These are phyloP conservation scores for Dianthus caryophyllus DNA, from an alignment of 148 eudicot species.

Conservation along the genomic window DNA sequence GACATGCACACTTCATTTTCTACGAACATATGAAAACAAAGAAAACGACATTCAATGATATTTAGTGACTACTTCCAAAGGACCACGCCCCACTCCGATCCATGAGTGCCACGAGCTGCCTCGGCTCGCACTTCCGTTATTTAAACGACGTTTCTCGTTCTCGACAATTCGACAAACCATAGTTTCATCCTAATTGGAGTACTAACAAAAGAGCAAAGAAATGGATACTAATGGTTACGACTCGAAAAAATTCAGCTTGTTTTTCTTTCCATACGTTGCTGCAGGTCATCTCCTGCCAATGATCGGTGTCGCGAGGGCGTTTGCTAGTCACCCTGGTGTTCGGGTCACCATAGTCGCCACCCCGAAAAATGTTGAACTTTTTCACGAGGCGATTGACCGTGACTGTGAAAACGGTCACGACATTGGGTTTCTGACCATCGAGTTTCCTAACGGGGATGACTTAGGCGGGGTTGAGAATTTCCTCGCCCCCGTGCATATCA, in stretches of 20 bases:
- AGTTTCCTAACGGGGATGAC: not conserved
- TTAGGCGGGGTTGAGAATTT: not conserved
- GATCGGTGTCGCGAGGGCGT: not conserved
- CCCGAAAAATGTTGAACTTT: not conserved
- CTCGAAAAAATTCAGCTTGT: not conserved
- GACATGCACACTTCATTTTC: too few species aligned
- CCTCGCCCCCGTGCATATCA: not conserved
- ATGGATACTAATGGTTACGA: not conserved
- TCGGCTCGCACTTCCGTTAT: too few species aligned
- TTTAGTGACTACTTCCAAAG: too few species aligned
- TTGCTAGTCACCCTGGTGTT: not conserved
- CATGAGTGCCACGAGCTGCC: too few species aligned
- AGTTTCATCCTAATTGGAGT: too few species aligned
- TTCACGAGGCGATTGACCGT: not conserved
- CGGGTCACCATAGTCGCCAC: conserved; percentile 5
- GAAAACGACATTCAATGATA: too few species aligned
- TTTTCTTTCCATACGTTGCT: not conserved
- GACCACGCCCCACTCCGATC: too few species aligned
- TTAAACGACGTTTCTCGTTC: too few species aligned
- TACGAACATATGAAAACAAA: too few species aligned
- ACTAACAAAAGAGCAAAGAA: too few species aligned
- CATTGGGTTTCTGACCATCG: not conserved
- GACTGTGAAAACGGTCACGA: not conserved
- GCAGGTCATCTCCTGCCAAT: not conserved
- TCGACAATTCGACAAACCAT: too few species aligned